phyloP scores from a whole-genome alignment of 1,284 basidiomycete species.

The Ustilago tritici region DNA sequence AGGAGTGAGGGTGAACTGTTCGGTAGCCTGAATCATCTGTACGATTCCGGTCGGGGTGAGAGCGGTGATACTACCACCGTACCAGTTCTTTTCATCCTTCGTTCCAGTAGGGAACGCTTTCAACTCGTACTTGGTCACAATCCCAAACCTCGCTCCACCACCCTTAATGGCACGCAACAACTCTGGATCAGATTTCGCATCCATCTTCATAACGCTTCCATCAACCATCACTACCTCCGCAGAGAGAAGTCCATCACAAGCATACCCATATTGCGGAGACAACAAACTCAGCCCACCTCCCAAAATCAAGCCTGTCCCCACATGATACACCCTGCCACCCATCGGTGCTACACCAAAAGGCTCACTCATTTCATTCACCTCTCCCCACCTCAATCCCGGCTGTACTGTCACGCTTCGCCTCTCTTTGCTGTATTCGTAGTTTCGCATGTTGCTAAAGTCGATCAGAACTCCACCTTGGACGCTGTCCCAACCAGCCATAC shows the following conservation, averaged over 20 bases:
- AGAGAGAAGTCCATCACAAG: constrained; percentile 35
- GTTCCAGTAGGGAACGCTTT: constrained; percentile 24
- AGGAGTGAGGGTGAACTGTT: constrained; percentile 18
- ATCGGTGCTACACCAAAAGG: constrained; percentile 30
- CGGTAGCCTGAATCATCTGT: constrained; percentile 20
- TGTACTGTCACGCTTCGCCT: constrained; percentile 16
- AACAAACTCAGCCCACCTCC: constrained; percentile 51
- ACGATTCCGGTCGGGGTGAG: constrained; percentile 14
- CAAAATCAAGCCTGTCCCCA: constrained; percentile 49
- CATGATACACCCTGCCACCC: constrained; percentile 43
- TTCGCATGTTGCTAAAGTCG: constrained; percentile 34
- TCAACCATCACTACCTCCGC: constrained; percentile 35
- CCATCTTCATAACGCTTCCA: constrained; percentile 17
- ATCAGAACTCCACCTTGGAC: constrained; percentile 38
- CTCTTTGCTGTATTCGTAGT: constrained; percentile 20
- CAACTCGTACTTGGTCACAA: constrained; percentile 48
- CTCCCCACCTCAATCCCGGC: constrained; percentile 43
- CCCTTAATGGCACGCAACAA: constrained; percentile 53
- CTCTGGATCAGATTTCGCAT: constrained; percentile 9
- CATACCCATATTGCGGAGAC: constrained; percentile 42
- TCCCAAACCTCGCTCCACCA: constrained; percentile 49
- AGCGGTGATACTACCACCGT: constrained; percentile 25
- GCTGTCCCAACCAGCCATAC: constrained; percentile 48
- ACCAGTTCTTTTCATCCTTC: constrained; percentile 31
- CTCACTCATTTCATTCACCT: constrained; percentile 33